Base-by-base conservation (phyloP, 2,329 filamentous ascomycete genomes). In the Didymella pomorum region DNA sequence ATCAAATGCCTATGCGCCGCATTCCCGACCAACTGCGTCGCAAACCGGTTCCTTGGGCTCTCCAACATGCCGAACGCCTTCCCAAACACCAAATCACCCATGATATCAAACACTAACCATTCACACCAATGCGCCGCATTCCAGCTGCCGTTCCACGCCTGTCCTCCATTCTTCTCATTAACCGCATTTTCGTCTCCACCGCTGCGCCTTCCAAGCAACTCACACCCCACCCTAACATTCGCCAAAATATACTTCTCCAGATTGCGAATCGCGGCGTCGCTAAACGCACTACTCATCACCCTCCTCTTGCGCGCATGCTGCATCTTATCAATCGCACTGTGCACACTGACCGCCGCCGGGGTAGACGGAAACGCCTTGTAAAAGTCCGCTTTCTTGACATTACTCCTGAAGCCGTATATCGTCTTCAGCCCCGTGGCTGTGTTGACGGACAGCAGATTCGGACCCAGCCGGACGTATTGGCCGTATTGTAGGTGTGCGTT, bases 371-470 rank as follows among this genome's bases (percentile, higher is more conserved):
- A 82, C 1, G 81, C 79, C 23, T 75, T 72, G 66, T 84, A 84
- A 63, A 81, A 82, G 33, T 78, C 72, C 1, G 79, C 78, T 61
- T 84, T 84, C 35, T 78, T 76, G 14, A 83, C 79, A 62, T 83
- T 82, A 42, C 78, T 72, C 25, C 78, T 75, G 72, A 78, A 78
- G 29, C 79, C 76, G 64, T 84, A 84, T 67, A 85, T 83, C 9
- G 79, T 76, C 58, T 81, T 80, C 18, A 83, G 67, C 0, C 78
- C 79, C 26, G 67, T 83, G 60, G 84, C 84, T 53, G 87, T 88
- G 81, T 95, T 94, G 79, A 96, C 86, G 1, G 88, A 91, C 41
- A 96, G 79, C 60, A 86, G 86, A 75, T 92, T 92, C 43, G 92
- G 92, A 0, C 89, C 90, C 64, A 89, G 91, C 26, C 92, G 89